Evolutionary conservation across 441 rosid species (phyloP).

Genomic region (Croton laevigatus): DNA sequence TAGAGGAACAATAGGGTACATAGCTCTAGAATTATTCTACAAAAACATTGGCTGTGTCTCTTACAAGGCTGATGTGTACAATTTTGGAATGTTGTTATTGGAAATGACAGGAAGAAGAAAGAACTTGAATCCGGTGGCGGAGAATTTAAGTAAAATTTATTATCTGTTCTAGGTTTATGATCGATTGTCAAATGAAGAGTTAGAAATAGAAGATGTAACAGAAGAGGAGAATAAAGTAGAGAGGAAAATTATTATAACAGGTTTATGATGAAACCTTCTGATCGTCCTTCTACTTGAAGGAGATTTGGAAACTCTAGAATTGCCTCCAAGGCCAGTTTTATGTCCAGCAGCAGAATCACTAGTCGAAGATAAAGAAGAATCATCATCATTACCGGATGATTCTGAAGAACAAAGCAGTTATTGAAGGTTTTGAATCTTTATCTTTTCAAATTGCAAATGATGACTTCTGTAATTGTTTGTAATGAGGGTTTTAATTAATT

Average conservation of each 20-base stretch:
- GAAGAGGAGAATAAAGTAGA: background rate
- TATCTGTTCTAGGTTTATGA: slow-evolving; percentile 2
- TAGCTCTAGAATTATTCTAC: background rate
- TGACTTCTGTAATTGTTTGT: too few relatives aligned
- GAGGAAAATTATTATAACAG: background rate
- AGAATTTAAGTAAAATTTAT: background rate
- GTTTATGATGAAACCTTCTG: slow-evolving; percentile 6
- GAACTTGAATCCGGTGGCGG: background rate
- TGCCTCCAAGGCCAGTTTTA: slow-evolving; percentile 16
- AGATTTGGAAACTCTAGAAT: background rate
- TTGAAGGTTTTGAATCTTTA: too few relatives aligned
- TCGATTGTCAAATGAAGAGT: background rate
- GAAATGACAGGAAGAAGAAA: slow-evolving; percentile 7
- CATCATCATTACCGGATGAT: too few relatives aligned
- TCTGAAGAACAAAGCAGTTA: too few relatives aligned
- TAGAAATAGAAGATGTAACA: background rate
- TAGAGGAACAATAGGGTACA: slow-evolving; percentile 1
- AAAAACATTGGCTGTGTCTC: background rate
- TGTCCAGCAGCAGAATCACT: too few relatives aligned
- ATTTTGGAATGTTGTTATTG: slow-evolving; percentile 9
- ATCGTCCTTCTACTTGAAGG: slow-evolving; percentile 13
- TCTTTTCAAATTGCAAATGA: too few relatives aligned
- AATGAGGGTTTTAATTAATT: too few relatives aligned
- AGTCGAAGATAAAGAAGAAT: too few relatives aligned
- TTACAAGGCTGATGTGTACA: slow-evolving; percentile 9